Evolutionary conservation across 176 grass and related monocot genomes (phyloP).

Genomic region (Eleusine coracana): DNA sequence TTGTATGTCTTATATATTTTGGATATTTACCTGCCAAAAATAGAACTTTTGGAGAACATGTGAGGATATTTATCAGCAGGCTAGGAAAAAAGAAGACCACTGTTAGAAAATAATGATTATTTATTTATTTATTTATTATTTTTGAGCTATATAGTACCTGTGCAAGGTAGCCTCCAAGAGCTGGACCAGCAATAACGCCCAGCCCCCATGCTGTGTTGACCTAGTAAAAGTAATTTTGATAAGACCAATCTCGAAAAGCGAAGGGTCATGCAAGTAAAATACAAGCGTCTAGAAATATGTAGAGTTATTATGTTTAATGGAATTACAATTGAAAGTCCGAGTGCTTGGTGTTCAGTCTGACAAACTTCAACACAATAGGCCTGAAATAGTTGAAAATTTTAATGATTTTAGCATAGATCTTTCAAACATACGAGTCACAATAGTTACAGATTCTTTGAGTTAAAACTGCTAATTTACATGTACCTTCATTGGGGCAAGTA

Average conservation of each 20-base stretch:
- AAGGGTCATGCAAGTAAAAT: neutral
- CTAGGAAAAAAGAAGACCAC: conserved; percentile 29
- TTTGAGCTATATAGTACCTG: conserved; percentile 51
- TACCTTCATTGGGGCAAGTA: conserved; percentile 60
- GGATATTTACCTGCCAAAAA: conserved; percentile 62
- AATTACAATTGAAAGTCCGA: conserved; percentile 55
- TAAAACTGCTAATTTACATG: neutral
- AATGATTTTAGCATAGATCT: neutral
- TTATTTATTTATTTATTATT: neutral
- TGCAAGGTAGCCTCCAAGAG: conserved; percentile 81
- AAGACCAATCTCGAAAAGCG: neutral
- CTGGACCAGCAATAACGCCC: conserved; percentile 76
- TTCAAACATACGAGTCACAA: neutral
- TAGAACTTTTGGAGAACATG: conserved; percentile 51
- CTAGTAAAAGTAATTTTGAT: conserved; percentile 22
- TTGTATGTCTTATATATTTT: conserved; percentile 5
- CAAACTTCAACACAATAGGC: conserved; percentile 57
- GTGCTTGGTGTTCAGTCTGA: conserved; percentile 47
- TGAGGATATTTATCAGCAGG: conserved; percentile 79
- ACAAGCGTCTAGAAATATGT: neutral
- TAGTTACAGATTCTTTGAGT: neutral
- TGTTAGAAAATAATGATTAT: neutral
- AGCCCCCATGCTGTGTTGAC: conserved; percentile 64
- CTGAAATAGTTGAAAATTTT: conserved; percentile 13
- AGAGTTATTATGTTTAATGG: conserved; percentile 3